These are phyloP conservation scores for Pichia norvegensis DNA, from an alignment of 1,139 yeast species.

Conservation along the genomic window DNA sequence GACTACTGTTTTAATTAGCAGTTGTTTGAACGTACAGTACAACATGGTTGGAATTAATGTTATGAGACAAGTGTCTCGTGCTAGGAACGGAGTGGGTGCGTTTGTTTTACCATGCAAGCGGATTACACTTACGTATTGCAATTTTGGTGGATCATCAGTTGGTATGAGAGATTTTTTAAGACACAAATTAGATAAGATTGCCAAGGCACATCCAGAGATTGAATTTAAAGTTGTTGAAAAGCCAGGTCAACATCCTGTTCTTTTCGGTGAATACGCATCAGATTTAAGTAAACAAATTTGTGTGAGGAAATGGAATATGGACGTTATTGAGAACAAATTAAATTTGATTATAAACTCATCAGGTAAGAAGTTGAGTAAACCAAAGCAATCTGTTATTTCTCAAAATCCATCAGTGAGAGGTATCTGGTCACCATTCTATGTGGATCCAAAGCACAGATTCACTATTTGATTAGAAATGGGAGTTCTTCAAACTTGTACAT, in stretches of 20 bases:
- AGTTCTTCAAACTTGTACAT: background rate
- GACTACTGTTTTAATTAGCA: no score
- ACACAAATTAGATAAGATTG: constrained; percentile 48
- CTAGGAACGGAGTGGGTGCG: constrained; percentile 78
- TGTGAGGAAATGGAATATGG: constrained; percentile 50
- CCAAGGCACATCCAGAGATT: constrained; percentile 53
- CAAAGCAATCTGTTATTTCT: constrained; percentile 70
- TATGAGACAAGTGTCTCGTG: constrained; percentile 45
- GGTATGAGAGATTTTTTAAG: constrained; percentile 70
- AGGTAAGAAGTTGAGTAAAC: constrained; percentile 52
- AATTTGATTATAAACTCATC: constrained; percentile 49
- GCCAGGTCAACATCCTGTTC: constrained; percentile 69
- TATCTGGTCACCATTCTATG: constrained; percentile 94
- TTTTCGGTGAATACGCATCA: constrained; percentile 56
- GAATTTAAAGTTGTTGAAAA: constrained; percentile 64
- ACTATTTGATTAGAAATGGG: constrained; percentile 44
- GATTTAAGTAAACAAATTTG: constrained; percentile 38
- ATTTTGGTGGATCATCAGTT: constrained; percentile 91
- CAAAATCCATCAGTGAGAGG: constrained; percentile 86
- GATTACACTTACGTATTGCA: constrained; percentile 71
- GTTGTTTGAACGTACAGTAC: no score
- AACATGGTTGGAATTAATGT: constrained; percentile 35
- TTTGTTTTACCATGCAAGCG: constrained; percentile 68
- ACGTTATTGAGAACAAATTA: constrained; percentile 46
- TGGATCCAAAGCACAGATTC: constrained; percentile 58